Percentiles rank a stretch among this genome's conserved stretches.
These are phyloP conservation scores for Sporothrix inflata DNA, from an alignment of 2,329 filamentous ascomycete genomes.

Conservation along the genomic window DNA sequence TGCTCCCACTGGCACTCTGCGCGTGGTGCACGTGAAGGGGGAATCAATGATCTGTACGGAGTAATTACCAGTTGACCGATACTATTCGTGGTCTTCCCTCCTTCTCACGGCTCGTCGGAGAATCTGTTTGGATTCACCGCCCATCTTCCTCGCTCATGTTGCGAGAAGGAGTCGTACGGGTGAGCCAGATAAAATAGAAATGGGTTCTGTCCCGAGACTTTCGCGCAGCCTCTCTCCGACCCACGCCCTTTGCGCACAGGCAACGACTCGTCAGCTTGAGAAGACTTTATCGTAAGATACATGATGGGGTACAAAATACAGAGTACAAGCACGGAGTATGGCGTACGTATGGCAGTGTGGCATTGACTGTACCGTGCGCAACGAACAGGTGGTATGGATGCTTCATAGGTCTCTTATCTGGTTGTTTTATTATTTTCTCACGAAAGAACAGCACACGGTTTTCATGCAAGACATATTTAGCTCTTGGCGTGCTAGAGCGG, in stretches of 20 bases:
- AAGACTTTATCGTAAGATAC: background rate
- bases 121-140: background rate
- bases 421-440: background rate
- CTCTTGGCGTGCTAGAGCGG: too few species aligned
- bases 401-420: background rate
- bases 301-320: background rate
- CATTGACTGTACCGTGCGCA: conserved; percentile 2
- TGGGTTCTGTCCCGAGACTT: background rate
- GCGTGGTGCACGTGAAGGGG: background rate
- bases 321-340: background rate
- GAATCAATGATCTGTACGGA: background rate
- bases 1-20: background rate
- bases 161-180: background rate
- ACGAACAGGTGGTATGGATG: conserved; percentile 8
- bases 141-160: background rate
- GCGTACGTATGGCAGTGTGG: background rate
- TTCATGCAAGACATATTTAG: too few species aligned
- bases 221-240: background rate
- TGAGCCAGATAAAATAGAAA: background rate
- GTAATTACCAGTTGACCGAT: background rate
- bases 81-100: background rate
- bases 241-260: background rate
- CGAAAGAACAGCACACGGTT: background rate
- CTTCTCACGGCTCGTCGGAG: background rate
- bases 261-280: background rate